Conservation (phyloP, 1,284 basidiomycete genomes). For the Ustilago xerochloae region DNA sequence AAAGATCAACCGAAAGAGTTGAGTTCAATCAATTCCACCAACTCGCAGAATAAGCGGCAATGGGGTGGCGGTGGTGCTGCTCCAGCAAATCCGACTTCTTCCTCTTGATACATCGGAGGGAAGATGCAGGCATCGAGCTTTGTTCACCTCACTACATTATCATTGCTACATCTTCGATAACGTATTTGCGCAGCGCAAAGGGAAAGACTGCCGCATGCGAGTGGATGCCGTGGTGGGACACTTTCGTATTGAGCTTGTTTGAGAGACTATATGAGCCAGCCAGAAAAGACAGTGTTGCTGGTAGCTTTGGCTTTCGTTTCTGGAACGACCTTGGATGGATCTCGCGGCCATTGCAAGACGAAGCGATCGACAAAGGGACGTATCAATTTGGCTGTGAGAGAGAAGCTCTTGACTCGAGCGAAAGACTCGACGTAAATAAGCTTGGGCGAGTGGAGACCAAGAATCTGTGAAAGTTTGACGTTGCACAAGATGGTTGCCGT, state of each 20-base stretch:
- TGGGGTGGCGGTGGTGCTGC: slow-evolving; percentile 22
- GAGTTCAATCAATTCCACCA: slow-evolving; percentile 47
- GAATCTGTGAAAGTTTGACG: slow-evolving; percentile 70
- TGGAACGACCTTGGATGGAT: slow-evolving; percentile 3
- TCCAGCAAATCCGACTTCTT: background rate
- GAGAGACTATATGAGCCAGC: slow-evolving; percentile 26
- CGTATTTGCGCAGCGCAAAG: no score
- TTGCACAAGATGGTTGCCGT: no score
- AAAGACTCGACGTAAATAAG: slow-evolving; percentile 94
- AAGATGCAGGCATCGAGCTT: background rate
- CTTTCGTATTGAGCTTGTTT: background rate
- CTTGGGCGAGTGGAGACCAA: slow-evolving; percentile 79
- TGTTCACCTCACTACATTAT: no score
- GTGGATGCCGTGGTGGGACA: background rate
- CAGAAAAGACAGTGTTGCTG: slow-evolving; percentile 35
- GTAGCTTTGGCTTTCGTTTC: background rate
- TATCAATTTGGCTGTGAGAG: slow-evolving; percentile 85
- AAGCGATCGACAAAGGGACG: slow-evolving; percentile 83
- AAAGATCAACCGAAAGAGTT: slow-evolving; percentile 32
- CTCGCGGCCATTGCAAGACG: slow-evolving; percentile 69
- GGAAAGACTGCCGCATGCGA: no score
- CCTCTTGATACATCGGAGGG: no score
- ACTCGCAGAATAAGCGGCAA: slow-evolving; percentile 29
- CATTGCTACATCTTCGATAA: no score
- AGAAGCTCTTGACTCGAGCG: slow-evolving; percentile 84